Base-by-base conservation (phyloP, 495 filamentous ascomycete genomes). In the Margaritispora aquatica region DNA sequence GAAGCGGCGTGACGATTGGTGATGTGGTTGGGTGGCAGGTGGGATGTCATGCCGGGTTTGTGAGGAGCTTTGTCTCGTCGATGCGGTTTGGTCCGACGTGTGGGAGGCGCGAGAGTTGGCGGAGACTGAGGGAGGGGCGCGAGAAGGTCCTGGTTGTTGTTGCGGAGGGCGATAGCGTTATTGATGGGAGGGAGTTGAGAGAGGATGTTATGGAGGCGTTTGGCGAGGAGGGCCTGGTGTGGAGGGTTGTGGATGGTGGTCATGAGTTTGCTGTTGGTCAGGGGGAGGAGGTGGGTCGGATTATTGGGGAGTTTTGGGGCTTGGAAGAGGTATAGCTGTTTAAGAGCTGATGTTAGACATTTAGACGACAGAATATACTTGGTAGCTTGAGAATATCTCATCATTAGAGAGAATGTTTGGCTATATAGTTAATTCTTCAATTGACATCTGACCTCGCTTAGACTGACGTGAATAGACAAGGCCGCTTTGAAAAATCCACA, bases 231-330 rank as follows among this genome's bases (percentile, higher is more conserved):
- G 69, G 71, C 20, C 65, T 79, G 11, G 65, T 65, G 29, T 77
- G 75, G 71, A 69, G 64, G 20, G 57, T 75, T 10, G 68, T 84
- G 5, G 63, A 73, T 22, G 75, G 77, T 8, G 74, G 68, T 10
- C 80, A 83, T 62, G 80, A 79, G 26, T 83, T 83, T 47, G 78
- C 79, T 3, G 75, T 79, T n/a, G n/a, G 58, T 76, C 76, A 20
- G 63, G 71, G 46, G 52, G 49, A 60, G 9, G 69, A 76, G 36
- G 69, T 73, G 36, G 59, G 78, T 1, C 26, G 44, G 11, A 46
- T 58, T 46, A 48, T 66, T 15, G 23, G 50, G 55, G 47, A 38
- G 7, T 34, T 61, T 56, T 63, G 60, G 64, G 46, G 51, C 0
- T n/a, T 66, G 9, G 55, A 63, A 56, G 58, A 7, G 29, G 5